Conservation (phyloP, 2,329 filamentous ascomycete genomes). For the Cryphonectria japonica region DNA sequence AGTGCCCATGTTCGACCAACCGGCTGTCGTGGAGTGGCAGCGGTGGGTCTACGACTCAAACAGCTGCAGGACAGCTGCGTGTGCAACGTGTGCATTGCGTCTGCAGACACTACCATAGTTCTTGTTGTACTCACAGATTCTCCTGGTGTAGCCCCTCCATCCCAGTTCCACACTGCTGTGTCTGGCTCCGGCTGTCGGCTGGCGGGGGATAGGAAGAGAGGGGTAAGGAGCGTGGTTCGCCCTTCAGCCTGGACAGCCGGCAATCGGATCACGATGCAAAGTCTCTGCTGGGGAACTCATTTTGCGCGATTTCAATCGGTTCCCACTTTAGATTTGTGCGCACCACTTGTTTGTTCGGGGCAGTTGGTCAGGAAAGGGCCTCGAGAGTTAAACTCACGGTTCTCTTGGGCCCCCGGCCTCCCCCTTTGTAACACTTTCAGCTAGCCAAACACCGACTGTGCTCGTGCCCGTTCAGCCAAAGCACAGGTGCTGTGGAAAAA, state of each 20-base stretch:
- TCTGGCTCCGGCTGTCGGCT: neutral
- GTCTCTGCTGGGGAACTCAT: neutral
- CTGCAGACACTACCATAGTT: neutral
- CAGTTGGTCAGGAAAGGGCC: slow-evolving; percentile 9
- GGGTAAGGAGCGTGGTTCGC: neutral
- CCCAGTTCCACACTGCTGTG: neutral
- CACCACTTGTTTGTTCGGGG: slow-evolving; percentile 9
- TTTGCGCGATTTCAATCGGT: neutral
- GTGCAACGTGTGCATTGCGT: neutral
- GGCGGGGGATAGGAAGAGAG: neutral
- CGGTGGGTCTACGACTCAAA: neutral
- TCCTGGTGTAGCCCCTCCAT: neutral
- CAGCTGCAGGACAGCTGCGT: neutral
- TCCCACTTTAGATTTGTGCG: neutral
- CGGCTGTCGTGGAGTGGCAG: neutral
- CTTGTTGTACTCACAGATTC: neutral
- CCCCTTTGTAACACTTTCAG: slow-evolving; percentile 1
- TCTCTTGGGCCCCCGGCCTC: slow-evolving; percentile 12
- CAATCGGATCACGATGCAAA: slow-evolving; percentile 12
- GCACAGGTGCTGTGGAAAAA: slow-evolving; percentile 23
- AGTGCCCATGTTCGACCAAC: neutral
- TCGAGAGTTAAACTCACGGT: slow-evolving; percentile 7
- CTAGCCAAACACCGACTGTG: slow-evolving; percentile 17
- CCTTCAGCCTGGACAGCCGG: neutral
- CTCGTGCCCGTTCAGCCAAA: neutral